These are phyloP conservation scores for Brachypodium distachyon DNA, from an alignment of 202 grass and related monocot genomes.

Conservation along the genomic window DNA sequence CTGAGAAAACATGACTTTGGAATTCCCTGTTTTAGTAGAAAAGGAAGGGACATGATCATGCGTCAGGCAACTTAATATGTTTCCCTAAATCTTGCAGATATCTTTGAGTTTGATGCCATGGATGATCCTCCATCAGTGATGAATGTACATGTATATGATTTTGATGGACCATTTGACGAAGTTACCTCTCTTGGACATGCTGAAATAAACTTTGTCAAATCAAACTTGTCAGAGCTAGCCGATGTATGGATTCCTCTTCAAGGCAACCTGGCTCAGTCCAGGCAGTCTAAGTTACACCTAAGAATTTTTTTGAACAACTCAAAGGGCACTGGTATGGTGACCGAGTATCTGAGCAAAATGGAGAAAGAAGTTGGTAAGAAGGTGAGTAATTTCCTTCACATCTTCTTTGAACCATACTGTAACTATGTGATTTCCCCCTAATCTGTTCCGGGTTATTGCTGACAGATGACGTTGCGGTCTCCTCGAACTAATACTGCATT, in stretches of 20 bases:
- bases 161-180: constrained; percentile 95
- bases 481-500: constrained; percentile 84
- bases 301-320: constrained; percentile 93
- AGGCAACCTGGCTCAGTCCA: constrained; percentile 78
- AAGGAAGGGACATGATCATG: neutral
- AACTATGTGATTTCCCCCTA: neutral
- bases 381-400: constrained; percentile 34
- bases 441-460: constrained; percentile 29
- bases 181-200: constrained; percentile 89
- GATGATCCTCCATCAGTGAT: constrained; percentile 83
- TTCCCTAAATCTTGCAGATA: constrained; percentile 52
- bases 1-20: neutral
- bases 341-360: constrained; percentile 78
- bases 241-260: constrained; percentile 94
- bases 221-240: constrained; percentile 69
- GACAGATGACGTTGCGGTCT: constrained; percentile 72
- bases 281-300: constrained; percentile 76
- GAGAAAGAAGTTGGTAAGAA: constrained; percentile 99
- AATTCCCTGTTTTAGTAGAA: neutral
- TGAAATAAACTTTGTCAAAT: constrained; percentile 95
- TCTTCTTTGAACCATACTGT: neutral
- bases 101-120: constrained; percentile 98
- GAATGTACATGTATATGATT: constrained; percentile 88
- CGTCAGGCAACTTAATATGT: constrained; percentile 15
- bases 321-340: constrained; percentile 69